A percentile compares a stretch with the other conserved stretches of the same genome.
Evolutionary conservation across 495 filamentous ascomycete genomes (phyloP).

Genomic region (Lepraria neglecta): DNA sequence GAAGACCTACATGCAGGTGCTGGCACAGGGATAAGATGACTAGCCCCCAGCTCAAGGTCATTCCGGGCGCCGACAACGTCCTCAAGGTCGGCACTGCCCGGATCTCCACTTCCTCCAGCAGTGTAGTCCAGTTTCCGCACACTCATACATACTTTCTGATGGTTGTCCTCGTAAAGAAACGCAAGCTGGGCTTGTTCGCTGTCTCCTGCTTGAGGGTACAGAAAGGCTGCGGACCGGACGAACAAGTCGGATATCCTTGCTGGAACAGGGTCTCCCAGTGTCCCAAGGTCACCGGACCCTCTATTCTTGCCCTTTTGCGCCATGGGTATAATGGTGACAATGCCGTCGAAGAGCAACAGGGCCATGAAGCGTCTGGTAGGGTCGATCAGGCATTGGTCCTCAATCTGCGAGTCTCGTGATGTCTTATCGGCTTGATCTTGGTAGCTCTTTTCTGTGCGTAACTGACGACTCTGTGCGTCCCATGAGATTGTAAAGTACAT

Average conservation of each 20-base stretch:
- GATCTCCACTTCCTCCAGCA: slow-evolving; percentile 40
- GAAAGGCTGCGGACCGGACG: slow-evolving; percentile 72
- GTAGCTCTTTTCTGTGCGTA: slow-evolving; percentile 64
- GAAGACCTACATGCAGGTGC: slow-evolving; percentile 47
- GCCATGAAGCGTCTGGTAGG: slow-evolving; percentile 76
- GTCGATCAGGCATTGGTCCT: slow-evolving; percentile 73
- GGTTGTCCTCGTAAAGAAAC: slow-evolving; percentile 70
- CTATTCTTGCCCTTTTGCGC: slow-evolving; percentile 55
- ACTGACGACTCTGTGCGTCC: slow-evolving; percentile 55
- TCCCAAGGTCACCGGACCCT: slow-evolving; percentile 41
- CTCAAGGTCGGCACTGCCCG: slow-evolving; percentile 47
- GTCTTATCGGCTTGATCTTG: slow-evolving; percentile 72
- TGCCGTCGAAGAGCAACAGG: slow-evolving; percentile 81
- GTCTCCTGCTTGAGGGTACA: slow-evolving; percentile 54
- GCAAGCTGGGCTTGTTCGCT: slow-evolving; percentile 68
- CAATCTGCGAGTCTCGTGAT: slow-evolving; percentile 68
- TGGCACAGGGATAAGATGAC: slow-evolving; percentile 77
- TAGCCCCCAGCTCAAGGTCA: slow-evolving; percentile 65
- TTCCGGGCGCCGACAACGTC: slow-evolving; percentile 46
- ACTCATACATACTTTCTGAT: slow-evolving; percentile 56
- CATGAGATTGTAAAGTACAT: slow-evolving; percentile 86
- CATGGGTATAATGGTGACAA: slow-evolving; percentile 70
- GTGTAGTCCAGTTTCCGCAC: slow-evolving; percentile 50
- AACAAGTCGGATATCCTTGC: slow-evolving; percentile 80
- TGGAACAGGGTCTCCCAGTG: slow-evolving; percentile 62